Base-by-base conservation (phyloP, 1,284 basidiomycete species). In the Austroboletus novae-zelandiae region DNA sequence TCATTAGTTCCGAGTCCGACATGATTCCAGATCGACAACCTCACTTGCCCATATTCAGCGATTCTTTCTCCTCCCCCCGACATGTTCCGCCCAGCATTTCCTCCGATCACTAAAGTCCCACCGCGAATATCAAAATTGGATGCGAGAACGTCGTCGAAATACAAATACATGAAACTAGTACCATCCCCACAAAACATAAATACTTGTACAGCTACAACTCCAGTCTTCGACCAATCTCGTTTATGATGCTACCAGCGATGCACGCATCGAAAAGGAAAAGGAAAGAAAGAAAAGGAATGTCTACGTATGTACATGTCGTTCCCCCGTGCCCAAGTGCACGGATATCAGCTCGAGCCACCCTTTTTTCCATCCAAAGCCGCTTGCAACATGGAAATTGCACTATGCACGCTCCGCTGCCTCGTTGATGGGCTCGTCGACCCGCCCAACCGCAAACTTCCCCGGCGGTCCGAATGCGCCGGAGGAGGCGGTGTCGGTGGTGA, bases 361-460 rank as follows among this genome's bases (percentile, higher is more conserved):
- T 72, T 81, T 61, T 73, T 80, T 42, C 84, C 87, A 55, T 92
- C 91, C 66, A 86, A 82, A 6, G 87, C 90, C 56, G 90, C 89
- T 67, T 93, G 88, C 61, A 98, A 94, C 68, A 98, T 81, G 58
- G 88, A 89, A 75, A 96, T 91, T 43, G 96, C 98, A 64, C 87
- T 94, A 74, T 98, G 96, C 62, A 98, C 75, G 64, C 91, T 92
- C 60, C 95, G 79, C 68, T 93, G 77, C 60, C 96, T 79, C 54
- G 88, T 98, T 63, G 90, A 94, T 7, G 96, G 95, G 62, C 86
- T 91, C 40, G 93, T 94, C 58, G 94, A 97, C 51, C 94, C 98
- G 6, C 96, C 95, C 50, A 98, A 71, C 62, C 91, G 93, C 51
- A 89, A 84, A 58, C 91, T 87, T 91, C 83, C 91, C 91, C 60